Percentiles rank a stretch among this genome's conserved stretches.
These are phyloP conservation scores for Lupinus albus DNA, from an alignment of 306 rosid genomes.

Conservation along the genomic window DNA sequence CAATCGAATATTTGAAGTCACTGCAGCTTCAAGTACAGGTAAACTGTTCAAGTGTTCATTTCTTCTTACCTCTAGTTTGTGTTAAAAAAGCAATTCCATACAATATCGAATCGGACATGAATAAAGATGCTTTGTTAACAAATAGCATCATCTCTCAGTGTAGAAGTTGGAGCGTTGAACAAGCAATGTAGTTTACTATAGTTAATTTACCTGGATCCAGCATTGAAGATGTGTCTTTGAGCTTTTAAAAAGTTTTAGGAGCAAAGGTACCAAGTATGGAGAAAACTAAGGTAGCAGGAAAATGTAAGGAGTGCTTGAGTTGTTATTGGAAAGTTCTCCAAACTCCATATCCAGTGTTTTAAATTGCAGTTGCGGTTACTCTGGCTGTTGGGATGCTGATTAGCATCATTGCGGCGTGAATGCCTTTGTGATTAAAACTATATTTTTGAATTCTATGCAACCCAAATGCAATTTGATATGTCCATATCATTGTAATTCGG, in stretches of 20 bases:
- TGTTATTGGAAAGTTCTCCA: too few relatives aligned
- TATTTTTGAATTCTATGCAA: too few relatives aligned
- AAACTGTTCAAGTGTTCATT: conserved; percentile 14
- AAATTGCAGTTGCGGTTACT: too few relatives aligned
- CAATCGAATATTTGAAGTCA: conserved; percentile 83
- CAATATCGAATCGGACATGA: not conserved
- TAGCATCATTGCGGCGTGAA: too few relatives aligned
- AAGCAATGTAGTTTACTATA: not conserved
- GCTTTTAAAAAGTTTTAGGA: not conserved
- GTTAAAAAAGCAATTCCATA: not conserved
- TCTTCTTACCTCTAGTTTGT: conserved; percentile 12
- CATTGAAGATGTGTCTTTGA: conserved; percentile 5
- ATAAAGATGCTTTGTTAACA: not conserved
- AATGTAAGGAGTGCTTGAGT: too few relatives aligned
- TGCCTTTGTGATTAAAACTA: too few relatives aligned
- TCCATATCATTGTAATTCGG: too few relatives aligned
- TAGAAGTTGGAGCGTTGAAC: not conserved
- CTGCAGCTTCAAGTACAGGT: conserved; percentile 91
- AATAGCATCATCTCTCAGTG: not conserved
- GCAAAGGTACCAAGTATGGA: not conserved
- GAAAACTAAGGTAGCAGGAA: too few relatives aligned
- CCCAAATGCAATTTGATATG: too few relatives aligned
- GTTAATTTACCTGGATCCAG: not conserved
- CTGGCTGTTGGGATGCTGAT: too few relatives aligned
- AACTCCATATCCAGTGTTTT: too few relatives aligned